phyloP scores from a whole-genome alignment of 768 basidiomycete genomes.

The Tulasnella sp. region DNA sequence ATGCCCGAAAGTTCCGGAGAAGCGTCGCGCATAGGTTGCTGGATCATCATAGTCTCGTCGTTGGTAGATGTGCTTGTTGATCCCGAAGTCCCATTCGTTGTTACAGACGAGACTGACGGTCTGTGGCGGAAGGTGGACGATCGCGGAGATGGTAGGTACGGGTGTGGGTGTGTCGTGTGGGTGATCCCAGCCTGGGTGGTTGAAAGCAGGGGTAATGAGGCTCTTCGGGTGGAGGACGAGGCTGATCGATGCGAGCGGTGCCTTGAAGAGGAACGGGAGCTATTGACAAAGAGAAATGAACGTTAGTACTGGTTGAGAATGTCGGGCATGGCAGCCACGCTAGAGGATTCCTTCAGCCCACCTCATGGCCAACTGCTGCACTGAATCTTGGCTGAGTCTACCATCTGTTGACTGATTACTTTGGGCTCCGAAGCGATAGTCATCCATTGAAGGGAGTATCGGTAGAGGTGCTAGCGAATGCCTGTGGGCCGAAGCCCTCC shows the following conservation, averaged over 20 bases:
- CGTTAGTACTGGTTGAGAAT: neutral
- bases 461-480: conserved; percentile 15
- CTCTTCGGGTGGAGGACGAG: conserved; percentile 19
- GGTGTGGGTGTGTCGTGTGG: conserved; percentile 10
- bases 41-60: neutral
- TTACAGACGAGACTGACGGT: conserved; percentile 18
- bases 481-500: conserved; percentile 23
- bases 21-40: neutral
- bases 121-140: conserved; percentile 23
- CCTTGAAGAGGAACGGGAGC: conserved; percentile 1
- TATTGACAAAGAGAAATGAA: neutral
- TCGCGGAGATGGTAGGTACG: conserved; percentile 11
- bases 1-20: conserved; percentile 19
- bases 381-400: neutral
- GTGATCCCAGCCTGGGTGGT: conserved; percentile 5
- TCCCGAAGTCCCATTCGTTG: conserved; percentile 22
- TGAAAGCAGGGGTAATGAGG: conserved; percentile 18
- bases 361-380: conserved; percentile 13
- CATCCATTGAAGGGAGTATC: conserved; percentile 6
- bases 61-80: conserved; percentile 25
- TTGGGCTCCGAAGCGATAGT: conserved; percentile 17
- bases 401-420: neutral
- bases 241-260: conserved; percentile 3
- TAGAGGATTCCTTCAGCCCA: neutral
- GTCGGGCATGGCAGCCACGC: conserved; percentile 2